These are phyloP conservation scores for Scutellaria barbata DNA, from an alignment of 257 asterid genomes.

Conservation along the genomic window DNA sequence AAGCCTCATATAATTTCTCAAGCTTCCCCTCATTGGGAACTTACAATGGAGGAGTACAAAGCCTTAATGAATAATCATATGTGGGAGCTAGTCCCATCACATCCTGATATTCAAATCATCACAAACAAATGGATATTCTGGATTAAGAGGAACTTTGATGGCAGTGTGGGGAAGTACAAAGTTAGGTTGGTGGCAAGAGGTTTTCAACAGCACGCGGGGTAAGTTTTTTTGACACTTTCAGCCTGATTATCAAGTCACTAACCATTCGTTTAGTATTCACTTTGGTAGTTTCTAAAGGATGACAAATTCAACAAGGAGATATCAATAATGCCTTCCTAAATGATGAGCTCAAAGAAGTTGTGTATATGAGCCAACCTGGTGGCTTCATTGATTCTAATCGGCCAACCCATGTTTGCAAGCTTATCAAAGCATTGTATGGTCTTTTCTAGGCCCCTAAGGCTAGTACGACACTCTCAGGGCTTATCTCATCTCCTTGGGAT, in stretches of 20 bases:
- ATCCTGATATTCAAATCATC: background rate
- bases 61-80: background rate
- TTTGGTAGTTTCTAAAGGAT: background rate
- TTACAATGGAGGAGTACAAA: background rate
- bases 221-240: background rate
- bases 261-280: background rate
- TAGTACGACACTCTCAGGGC: background rate
- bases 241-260: background rate
- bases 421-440: background rate
- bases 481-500: rapidly evolving
- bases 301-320: background rate
- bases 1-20: background rate
- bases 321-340: background rate
- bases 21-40: background rate
- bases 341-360: background rate
- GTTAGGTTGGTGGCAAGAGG: background rate
- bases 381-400: rapidly evolving
- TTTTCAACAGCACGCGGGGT: background rate
- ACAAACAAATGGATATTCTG: background rate
- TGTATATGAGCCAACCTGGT: background rate
- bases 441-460: background rate
- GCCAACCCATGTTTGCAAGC: background rate
- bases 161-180: background rate
- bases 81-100: background rate
- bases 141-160: background rate